Base-by-base conservation (phyloP, 495 filamentous ascomycete genomes). In the Gamarada debralockiae region DNA sequence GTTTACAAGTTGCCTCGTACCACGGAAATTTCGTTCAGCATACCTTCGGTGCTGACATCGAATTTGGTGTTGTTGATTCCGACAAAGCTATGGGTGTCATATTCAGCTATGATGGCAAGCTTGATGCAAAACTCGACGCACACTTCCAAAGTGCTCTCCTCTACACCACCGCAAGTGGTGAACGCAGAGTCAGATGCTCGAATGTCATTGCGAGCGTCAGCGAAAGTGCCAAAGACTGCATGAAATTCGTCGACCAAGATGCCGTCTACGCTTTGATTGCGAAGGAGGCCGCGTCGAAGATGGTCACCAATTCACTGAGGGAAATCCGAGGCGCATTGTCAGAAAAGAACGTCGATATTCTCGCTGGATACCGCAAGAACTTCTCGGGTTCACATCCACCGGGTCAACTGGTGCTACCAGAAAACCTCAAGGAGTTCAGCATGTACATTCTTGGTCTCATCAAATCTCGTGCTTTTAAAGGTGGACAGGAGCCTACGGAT, bases 121-220 rank as follows among this genome's bases (percentile, higher is more conserved):
- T 99, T 15, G 93, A 97, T 70, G 74, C 90, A 20, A 96, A 96
- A 65, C 78, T 97, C 17, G 93, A 99, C 65, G 92, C 92, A 3
- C 95, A 99, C 71, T 99, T 99, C 78, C 93, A 99, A 70, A 86
- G 89, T 21, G 93, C 93, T 0, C 72, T 97, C 23, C 80, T 99
- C 14, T 97, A 97, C 66, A 99, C 93, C 1, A 95, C 93, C 9
- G 87, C 89, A 8, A 83, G 80, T 48, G 93, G 93, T 5, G 85
- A 99, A 66, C 83, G 93, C 24, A 81, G 93, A 34, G 93, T 99
- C 22, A 79, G 93, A 47, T 99, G 93, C 70, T 85, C 80, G 63
- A 99, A 99, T 66, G 78, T 92, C 23, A 91, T 97, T 44, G 93
- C 93, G 2, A 89, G 87, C 29, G 91, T 97, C 41, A 92, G 83